Percentiles rank a stretch among this genome's conserved stretches.
phyloP scores from a whole-genome alignment of 768 basidiomycete genomes.

The Mycena chlorophos region DNA sequence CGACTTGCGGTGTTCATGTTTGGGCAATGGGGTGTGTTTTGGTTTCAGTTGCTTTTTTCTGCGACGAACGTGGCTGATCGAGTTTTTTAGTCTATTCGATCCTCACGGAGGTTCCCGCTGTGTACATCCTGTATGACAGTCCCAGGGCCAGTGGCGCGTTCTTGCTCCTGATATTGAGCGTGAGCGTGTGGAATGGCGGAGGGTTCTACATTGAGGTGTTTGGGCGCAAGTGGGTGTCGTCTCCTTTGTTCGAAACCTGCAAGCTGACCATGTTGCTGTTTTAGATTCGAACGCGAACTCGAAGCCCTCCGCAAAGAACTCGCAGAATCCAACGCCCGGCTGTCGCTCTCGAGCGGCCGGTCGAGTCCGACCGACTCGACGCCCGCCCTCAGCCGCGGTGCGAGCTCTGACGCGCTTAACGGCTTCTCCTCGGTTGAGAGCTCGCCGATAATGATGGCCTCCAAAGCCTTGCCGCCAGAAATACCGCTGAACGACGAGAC shows the following conservation, averaged over 20 bases:
- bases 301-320: slow-evolving; percentile 89
- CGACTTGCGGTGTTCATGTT: slow-evolving; percentile 77
- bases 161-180: slow-evolving; percentile 76
- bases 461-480: slow-evolving; percentile 7
- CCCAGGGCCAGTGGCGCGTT: slow-evolving; percentile 76
- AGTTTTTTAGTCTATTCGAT: slow-evolving; percentile 68
- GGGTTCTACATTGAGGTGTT: slow-evolving; percentile 97
- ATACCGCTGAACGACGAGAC: slow-evolving; percentile 10
- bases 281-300: slow-evolving; percentile 88
- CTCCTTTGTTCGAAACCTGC: background rate
- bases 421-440: slow-evolving; percentile 41
- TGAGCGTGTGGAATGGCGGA: slow-evolving; percentile 95
- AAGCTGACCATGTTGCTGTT: slow-evolving; percentile 13
- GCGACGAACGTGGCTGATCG: slow-evolving; percentile 8
- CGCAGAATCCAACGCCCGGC: slow-evolving; percentile 64
- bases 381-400: slow-evolving; percentile 30
- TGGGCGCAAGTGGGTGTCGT: slow-evolving; percentile 79
- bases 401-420: slow-evolving; percentile 34
- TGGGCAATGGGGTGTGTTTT: slow-evolving; percentile 68
- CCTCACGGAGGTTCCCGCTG: slow-evolving; percentile 82
- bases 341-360: slow-evolving; percentile 35
- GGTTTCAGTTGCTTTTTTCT: slow-evolving; percentile 3
- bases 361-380: slow-evolving; percentile 47
- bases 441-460: slow-evolving; percentile 35
- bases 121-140: slow-evolving; percentile 81